Base-by-base conservation (phyloP, 257 asterid genomes). In the Nicotiana attenuata region DNA sequence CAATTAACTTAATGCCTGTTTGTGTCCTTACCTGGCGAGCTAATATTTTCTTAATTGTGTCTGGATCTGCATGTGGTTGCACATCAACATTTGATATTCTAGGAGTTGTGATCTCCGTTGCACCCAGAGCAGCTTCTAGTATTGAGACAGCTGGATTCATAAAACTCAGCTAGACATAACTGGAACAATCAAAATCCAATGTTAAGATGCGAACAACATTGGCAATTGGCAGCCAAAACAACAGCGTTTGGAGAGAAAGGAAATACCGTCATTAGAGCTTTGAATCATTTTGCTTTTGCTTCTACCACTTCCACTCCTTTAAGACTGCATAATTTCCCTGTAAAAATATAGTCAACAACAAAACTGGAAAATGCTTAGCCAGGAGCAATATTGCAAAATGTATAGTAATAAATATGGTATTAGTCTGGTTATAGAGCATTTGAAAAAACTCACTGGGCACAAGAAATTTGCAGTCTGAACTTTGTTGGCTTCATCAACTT, bases 291-390 rank as follows among this genome's bases (percentile, higher is more conserved):
- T n/a, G n/a, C n/a, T n/a, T n/a, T n/a, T n/a, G n/a, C n/a, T n/a
- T n/a, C 97, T 80, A 96, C 95, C n/a, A 97, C 97, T 91, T 94
- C 98, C 71, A 96, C 88, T 81, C 99, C 99, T 91, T 92, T 94
- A 64, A 96, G 80, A 96, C 99, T 3, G 96, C 99, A 82, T 96
- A 96, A 86, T 94, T 96, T 81, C 98, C 99, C 97, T 87, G 83
- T 98, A 96, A 86, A 73, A 85, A 71, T 57, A 31, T 65, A 5
- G 14, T 45, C 20, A 71, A 41, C 6, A 61, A 4, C 14, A 55
- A 31, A 5, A 56, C 28, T 26, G 11, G 52, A 59, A 16, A 33
- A 41, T 45, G 19, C 47, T 47, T 60, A 20, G 55, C 81, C 79
- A 63, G 68, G 16, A 55, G 63, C 53, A 53, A 24, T 52, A 35